Conservation (phyloP, 169 alveolate genomes). For the Plasmodium gonderi region DNA sequence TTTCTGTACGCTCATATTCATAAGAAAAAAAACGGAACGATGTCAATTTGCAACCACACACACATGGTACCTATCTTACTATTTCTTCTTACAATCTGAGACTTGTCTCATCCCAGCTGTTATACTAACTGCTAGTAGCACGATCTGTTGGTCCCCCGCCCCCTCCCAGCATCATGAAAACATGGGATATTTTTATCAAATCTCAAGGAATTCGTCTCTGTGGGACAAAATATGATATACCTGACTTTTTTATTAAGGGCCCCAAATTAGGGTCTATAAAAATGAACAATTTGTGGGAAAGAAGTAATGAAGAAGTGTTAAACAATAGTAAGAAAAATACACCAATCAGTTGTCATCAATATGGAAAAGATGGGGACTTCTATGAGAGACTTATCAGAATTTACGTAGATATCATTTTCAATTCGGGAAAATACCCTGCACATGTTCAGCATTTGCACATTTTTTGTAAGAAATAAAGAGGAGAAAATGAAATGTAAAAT, state of each 20-base stretch:
- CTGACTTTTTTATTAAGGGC: slow-evolving; percentile 16
- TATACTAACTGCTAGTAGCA: no score
- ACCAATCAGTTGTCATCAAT: background rate
- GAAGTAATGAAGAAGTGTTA: background rate
- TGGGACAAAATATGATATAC: background rate
- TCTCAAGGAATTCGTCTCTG: background rate
- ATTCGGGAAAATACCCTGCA: slow-evolving; percentile 17
- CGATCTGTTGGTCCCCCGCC: background rate
- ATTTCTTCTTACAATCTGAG: no score
- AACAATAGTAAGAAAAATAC: background rate
- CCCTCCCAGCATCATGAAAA: background rate
- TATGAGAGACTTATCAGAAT: slow-evolving; percentile 33
- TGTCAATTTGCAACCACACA: no score
- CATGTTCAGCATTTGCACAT: slow-evolving; percentile 59
- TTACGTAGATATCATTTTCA: slow-evolving; percentile 49
- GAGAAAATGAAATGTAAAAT: no score
- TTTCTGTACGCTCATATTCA: no score
- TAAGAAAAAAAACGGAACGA: no score
- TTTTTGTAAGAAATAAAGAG: slow-evolving; percentile 2
- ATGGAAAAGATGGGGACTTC: slow-evolving; percentile 1
- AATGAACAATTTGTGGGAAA: background rate
- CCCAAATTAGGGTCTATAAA: background rate
- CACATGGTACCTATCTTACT: no score
- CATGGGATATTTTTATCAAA: background rate
- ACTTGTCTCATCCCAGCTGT: no score